Evolutionary conservation across 148 eudicot genomes (phyloP), one percentile per base, ranked within the genome.

Genomic region (Silene uniflora): DNA sequence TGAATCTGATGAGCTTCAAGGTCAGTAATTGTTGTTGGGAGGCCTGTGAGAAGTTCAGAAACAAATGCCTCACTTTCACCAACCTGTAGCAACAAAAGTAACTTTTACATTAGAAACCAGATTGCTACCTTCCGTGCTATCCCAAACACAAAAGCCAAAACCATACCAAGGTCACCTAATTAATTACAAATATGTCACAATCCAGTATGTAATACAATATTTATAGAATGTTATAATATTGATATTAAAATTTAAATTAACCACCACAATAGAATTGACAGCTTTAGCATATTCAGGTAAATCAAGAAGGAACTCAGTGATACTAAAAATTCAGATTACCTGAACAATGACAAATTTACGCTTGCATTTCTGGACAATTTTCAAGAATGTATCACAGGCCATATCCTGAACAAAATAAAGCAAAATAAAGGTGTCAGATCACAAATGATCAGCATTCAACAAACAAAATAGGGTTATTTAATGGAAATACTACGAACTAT

Each of bases 11-110:
- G 99, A 73, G 90, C 84, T 81, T 96, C 91, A 54, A 96, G 93
- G 78, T 96, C 98, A 39, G 81, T 87, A 82, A 96, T 91, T 6
- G 91, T 96, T 75, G 94, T 86, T 13, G 90, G 93, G 79, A 96
- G 98, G 58, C 88, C 88, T 2, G 97, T 91, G 60, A 96, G 86
- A 73, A 96, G 98, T 81, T 96, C 98, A 29, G 99, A 96, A 13
- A 96, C 99, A 87, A 96, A 96, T 62, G 99, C 91, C 78, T 92
- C 99, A 82, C 73, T 92, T 79, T 96, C 99, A 74, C 99, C 99
- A 78, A 96, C 90, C 99, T 96, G 84, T 46, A 78, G 7, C 10
- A 75, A 78, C 52, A 67, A 62, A 23, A 54, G 25, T 27, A 10
- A 75, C 18, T n/a, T 44, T 66, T 47, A 4, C 14, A 46, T 13